Conservation (phyloP, 176 grass and related monocot genomes). For the Rhynchospora breviuscula region DNA sequence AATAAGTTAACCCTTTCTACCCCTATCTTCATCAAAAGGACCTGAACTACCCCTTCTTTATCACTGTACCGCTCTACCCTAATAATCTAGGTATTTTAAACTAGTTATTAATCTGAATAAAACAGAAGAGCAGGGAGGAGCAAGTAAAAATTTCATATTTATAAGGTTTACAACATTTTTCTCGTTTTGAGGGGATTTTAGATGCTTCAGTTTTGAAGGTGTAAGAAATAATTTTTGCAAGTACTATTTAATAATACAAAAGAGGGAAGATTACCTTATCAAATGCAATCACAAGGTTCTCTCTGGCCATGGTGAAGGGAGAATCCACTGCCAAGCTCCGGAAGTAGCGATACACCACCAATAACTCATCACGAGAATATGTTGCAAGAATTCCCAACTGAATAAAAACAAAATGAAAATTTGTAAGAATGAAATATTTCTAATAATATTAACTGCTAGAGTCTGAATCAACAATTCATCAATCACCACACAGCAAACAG, state of each 20-base stretch:
- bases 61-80: not conserved
- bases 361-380: conserved; percentile 66
- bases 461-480: not conserved
- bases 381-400: conserved; percentile 85
- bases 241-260: not conserved
- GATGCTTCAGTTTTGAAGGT: not conserved
- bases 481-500: not conserved
- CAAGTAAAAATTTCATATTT: not conserved
- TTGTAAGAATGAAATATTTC: not conserved
- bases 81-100: not conserved
- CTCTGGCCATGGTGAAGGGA: conserved; percentile 78
- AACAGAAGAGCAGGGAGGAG: not conserved
- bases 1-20: not conserved
- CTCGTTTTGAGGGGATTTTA: not conserved
- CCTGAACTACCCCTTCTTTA: not conserved
- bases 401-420: not conserved
- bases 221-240: not conserved
- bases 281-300: conserved; percentile 92
- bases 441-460: not conserved
- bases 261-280: conserved; percentile 54
- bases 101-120: not conserved
- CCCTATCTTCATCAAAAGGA: not conserved
- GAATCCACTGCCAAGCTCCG: conserved; percentile 85
- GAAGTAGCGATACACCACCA: conserved; percentile 80
- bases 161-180: not conserved